phyloP scores from a whole-genome alignment of 371 early-diverging fungal genomes.

The Haplosporangium sp. region DNA sequence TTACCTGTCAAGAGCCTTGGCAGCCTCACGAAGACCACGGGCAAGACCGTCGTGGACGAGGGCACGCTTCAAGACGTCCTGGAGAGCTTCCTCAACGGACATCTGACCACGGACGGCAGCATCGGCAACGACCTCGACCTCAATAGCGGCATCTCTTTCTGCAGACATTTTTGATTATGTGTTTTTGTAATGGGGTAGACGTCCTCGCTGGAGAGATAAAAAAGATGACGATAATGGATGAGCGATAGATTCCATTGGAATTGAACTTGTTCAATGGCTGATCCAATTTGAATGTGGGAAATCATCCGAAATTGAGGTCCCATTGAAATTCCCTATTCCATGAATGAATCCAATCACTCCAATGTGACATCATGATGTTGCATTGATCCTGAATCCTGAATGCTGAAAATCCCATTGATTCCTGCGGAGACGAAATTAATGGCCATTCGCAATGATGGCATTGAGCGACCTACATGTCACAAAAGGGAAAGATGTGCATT shows the following conservation, averaged over 20 bases:
- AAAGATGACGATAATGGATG: too few species aligned
- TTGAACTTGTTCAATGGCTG: too few species aligned
- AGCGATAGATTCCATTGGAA: too few species aligned
- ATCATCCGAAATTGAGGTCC: too few species aligned
- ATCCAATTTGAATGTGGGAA: too few species aligned
- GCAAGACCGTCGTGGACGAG: conserved; percentile 96
- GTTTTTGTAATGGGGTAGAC: conserved; percentile 13
- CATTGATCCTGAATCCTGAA: background rate
- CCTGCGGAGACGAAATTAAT: background rate
- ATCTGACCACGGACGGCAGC: conserved; percentile 78
- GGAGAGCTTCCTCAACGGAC: conserved; percentile 97
- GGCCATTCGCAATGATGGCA: background rate
- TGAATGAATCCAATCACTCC: too few species aligned
- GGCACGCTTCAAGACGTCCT: conserved; percentile 96
- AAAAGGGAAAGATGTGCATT: conserved; percentile 14
- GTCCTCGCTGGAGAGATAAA: too few species aligned
- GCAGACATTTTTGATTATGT: conserved; percentile 35
- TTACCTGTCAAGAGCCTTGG: conserved; percentile 97
- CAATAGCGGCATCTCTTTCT: conserved; percentile 40
- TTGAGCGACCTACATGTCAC: conserved; percentile 19
- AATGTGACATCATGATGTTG: too few species aligned
- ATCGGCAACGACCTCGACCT: conserved; percentile 87
- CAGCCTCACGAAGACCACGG: conserved; percentile 97
- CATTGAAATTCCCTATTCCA: too few species aligned
- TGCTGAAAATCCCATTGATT: background rate